Evolutionary conservation across 371 early-diverging fungal genomes (phyloP), one percentile per base, ranked within the genome.

Genomic region (Mucor ambiguus): DNA sequence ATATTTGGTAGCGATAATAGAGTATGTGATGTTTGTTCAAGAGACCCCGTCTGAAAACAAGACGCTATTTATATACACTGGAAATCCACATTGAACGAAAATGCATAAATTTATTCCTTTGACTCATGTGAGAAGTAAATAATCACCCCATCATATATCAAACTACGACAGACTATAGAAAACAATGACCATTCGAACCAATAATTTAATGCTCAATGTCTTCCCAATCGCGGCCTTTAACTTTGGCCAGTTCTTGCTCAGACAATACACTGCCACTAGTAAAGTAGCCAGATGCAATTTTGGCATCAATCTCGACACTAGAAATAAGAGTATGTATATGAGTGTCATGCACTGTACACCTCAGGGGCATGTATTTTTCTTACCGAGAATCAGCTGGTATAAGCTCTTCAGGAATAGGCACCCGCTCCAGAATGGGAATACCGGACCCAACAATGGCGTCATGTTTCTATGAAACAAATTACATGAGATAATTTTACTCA

Each of bases 251-350:
- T 46, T 86, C 87, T n/a, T 82, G 81, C 9, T 79, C 82, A 12
- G 77, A 80, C 7, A 91, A 84, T 9, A 85, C 84, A 4, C 72
- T 71, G 26, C 90, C 91, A 11, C 82, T 85, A 3, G 93, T 92
- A 73, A 97, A 96, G 81, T 97, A 97, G 0, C 98, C 98, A 10
- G 93, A 86, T 10, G 97, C 98, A 67, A 97, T 91, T 83, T 97
- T 97, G 63, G 98, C 98, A 68, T 96, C 95, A 72, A 97, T 97
- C 78, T 97, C 98, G 28, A 97, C 98, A 69, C 89, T 83, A 64
- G 8, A 52, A 35, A 20, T 6, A 20, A 49, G 26, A 49, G 49
- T 33, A 33, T 33, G 9, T 33, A 33, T 46, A 10, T 46, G 7
- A 46, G 22, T 46, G 22, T 37, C 14, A 11, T 37, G 37, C 14